Base-by-base conservation (phyloP, 2,329 filamentous ascomycete species). In the Microsporum audouinii region DNA sequence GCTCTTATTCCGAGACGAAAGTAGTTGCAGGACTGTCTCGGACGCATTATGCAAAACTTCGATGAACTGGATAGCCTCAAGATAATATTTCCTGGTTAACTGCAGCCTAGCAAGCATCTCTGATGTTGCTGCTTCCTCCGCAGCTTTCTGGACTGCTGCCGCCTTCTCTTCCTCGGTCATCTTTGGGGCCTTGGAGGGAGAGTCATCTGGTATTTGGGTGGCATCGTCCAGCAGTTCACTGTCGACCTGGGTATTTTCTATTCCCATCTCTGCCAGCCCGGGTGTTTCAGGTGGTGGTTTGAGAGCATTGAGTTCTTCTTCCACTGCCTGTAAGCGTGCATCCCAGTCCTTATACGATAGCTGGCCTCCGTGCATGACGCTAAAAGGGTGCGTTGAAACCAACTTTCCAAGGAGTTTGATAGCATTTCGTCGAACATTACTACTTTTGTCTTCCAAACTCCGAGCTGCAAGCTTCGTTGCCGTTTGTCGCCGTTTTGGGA, bases 361-460 rank as follows among this genome's bases (percentile, higher is more conserved):
- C 68, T 94, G 86, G 0, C 90, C 91, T 27, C 91, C 91, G 68
- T 97, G 91, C 77, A 96, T 87, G 17, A 91, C 85, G 41, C 88
- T 90, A 69, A 96, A 99, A 1, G 94, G 94, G 72, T 99, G 94
- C 0, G 91, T 96, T 64, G 91, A 90, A 68, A 99, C 89, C 5
- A 99, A 79, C 49, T 88, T 88, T 4, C 87, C 88, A 1, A 99
- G 80, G 5, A 99, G 78, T 74, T 96, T 97, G 72, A 99, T 94
- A 1, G 94, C 91, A 71, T 97, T 97, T 62, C 91, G 84, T 64
- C 94, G 84, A 36, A 99, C 94, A 69, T 97, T 95, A 75, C 94
- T 99, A 76, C 92, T 97, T 80, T 95, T 97, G 77, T 99, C 95
- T 73, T 96, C 89, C 2, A 99, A 79, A 72, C 92, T 97, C 67